Evolutionary conservation across 2,329 filamentous ascomycete species (phyloP), one percentile per base, ranked within the genome.

Genomic region (Lasiodiplodia theobromae): DNA sequence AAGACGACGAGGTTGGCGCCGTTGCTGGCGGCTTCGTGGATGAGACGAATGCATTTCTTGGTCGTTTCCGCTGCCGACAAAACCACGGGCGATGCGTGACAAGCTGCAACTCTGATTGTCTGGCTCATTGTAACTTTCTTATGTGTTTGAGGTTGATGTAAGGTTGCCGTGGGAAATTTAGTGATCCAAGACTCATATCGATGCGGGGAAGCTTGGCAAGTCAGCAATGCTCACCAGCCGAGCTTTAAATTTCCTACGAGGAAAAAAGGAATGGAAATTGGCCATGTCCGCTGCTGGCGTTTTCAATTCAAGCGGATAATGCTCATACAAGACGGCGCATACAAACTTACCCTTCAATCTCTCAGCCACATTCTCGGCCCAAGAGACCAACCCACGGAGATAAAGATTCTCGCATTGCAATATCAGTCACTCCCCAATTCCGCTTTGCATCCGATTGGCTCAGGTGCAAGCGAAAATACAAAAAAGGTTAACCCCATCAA

Each of bases 1-100:
- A 87, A 87, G 34, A 86, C 82, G 14, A 87, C 80, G 3, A 88
- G 75, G 25, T 86, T 80, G 8, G 86, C 85, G 31, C 73, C 72
- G 63, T 83, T 79, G 1, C 63, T 69, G 0, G 83, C 80, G 0
- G 86, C 84, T 70, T 80, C 72, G 18, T 80, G 73, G 67, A 88
- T 85, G 10, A 85, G 73, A 0, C 70, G 70, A 49, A 86, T 78
- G 14, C 81, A 80, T 70, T 86, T 87, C 7, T 81, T 69, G 1
- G 83, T 83, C 0, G 85, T 87, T 10, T 76, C 72, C 5, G 72
- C 73, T 2, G 85, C 82, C 0, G 80, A 82, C 14, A 87, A 81
- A 70, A 86, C 85, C 56, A 84, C 71, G 0, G 86, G 84, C 7
- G 80, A 71, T 11, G 69, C 71, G 40, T 76, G 75, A 44, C 75